Percentiles rank a stretch among this genome's conserved stretches.
These are phyloP conservation scores for Elsinoe batatas DNA, from an alignment of 2,329 filamentous ascomycete species.

Conservation along the genomic window DNA sequence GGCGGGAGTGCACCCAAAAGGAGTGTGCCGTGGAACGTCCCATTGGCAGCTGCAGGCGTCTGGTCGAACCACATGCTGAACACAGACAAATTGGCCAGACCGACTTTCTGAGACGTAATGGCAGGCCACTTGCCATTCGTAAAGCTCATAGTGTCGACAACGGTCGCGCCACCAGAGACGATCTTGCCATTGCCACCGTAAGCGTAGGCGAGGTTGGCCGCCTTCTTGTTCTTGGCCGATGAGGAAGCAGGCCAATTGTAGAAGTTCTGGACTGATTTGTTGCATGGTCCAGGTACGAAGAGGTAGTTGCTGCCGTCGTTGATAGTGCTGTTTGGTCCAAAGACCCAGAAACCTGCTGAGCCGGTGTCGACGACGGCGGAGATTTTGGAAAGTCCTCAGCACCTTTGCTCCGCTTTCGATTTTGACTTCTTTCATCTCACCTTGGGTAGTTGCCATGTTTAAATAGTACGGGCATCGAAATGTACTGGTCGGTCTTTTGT, in stretches of 20 bases:
- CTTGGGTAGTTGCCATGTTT: constrained; percentile 16
- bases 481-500: background rate
- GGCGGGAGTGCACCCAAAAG: constrained; percentile 28
- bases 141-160: constrained; percentile 13
- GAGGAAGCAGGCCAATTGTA: constrained; percentile 13
- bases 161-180: constrained; percentile 9
- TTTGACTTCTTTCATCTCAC: background rate
- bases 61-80: constrained; percentile 31
- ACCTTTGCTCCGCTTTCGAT: background rate
- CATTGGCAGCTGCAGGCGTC: constrained; percentile 18
- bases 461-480: constrained; percentile 1
- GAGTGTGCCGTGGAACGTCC: constrained; percentile 24
- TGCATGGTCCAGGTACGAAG: constrained; percentile 13
- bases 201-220: background rate
- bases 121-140: constrained; percentile 12
- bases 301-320: constrained; percentile 16
- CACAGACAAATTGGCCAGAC: constrained; percentile 21
- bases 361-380: constrained; percentile 14
- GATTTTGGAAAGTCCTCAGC: constrained; percentile 1
- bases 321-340: constrained; percentile 15
- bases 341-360: constrained; percentile 15
- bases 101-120: constrained; percentile 22
- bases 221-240: background rate
- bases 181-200: constrained; percentile 17
- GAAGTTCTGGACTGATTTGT: constrained; percentile 14